Evolutionary conservation across 768 basidiomycete genomes (phyloP).

Genomic region (Termitomyces titanicus): DNA sequence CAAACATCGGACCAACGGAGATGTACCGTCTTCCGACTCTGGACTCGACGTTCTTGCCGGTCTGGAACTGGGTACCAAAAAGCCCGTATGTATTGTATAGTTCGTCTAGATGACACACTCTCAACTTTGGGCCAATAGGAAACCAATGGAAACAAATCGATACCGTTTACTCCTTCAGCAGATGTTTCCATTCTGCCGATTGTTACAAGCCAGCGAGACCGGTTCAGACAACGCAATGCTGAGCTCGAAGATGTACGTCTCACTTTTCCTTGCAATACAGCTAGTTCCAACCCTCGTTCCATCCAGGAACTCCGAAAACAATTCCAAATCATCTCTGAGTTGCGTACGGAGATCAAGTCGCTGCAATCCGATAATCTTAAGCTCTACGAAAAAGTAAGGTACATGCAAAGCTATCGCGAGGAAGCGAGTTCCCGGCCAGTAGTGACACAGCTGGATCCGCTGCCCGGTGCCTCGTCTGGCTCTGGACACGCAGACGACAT

Average conservation of each 20-base stretch:
- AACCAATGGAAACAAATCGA: slow-evolving; percentile 6
- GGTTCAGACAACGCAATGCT: slow-evolving; percentile 96
- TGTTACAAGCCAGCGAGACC: slow-evolving; percentile 93
- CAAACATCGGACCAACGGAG: slow-evolving; percentile 40
- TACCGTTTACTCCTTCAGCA: slow-evolving; percentile 40
- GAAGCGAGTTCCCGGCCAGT: slow-evolving; percentile 55
- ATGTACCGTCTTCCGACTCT: slow-evolving; percentile 27
- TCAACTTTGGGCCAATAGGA: slow-evolving; percentile 2
- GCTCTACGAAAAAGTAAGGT: slow-evolving; percentile 97
- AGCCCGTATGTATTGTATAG: slow-evolving; percentile 30
- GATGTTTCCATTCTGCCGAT: slow-evolving; percentile 98
- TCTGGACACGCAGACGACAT: slow-evolving; percentile 61
- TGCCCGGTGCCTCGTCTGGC: slow-evolving; percentile 37
- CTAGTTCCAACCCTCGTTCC: not conserved
- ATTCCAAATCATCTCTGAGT: slow-evolving; percentile 89
- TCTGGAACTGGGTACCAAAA: slow-evolving; percentile 63
- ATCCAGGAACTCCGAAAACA: slow-evolving; percentile 89
- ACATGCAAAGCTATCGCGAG: slow-evolving; percentile 95
- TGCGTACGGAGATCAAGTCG: slow-evolving; percentile 88
- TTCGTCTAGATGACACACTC: not conserved
- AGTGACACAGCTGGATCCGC: slow-evolving; percentile 63
- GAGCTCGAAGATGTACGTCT: slow-evolving; percentile 86
- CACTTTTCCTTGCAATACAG: too few species aligned
- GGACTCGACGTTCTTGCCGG: slow-evolving; percentile 63
- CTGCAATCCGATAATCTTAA: slow-evolving; percentile 96